Evolutionary conservation across 768 basidiomycete species (phyloP), one percentile per base, ranked within the genome.

Genomic region (Phanerodontia chrysosporium): DNA sequence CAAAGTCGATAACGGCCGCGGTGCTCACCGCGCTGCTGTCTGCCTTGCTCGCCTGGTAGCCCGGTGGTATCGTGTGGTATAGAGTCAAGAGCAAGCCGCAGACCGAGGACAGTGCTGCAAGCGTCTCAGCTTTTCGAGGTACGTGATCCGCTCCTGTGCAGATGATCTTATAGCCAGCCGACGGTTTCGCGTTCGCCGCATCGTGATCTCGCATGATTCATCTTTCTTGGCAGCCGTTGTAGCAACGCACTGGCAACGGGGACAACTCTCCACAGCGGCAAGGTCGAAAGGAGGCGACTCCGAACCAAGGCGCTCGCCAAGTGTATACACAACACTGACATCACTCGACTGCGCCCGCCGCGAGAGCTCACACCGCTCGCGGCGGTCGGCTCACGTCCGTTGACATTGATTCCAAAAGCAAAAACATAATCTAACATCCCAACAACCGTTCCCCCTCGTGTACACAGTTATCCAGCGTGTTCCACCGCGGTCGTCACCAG

Each of bases 401-500:
- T 51, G 6, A 18, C 29, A 51, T 28, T 51, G 49, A n/a, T 27
- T 32, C 49, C 49, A 13, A 49, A 28, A 16, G n/a, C n/a, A 14
- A 16, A 28, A 51, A 22, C 14, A 28, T 14, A 51, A 28, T 30
- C 7, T 29, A 51, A 1, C 27, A 29, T 21, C 49, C 49, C 28
- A 1, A n/a, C n/a, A n/a, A n/a, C 32, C 9, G 8, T 28, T 12
- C 27, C 30, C 8, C 39, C 9, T 42, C 10, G 39, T 13, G 32
- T 6, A 18, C 18, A 18, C 16, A 45, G 48, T 58, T 58, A 89
- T 45, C 87, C 87, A 65, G 74, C 74, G 65, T 98, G 96, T 72
- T 98, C 95, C 9, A 98, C 90, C 27, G 97, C 83, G 13, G 78
- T 86, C 18, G 96, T 98, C 36, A 94, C 82, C 58, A 98, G 75